A percentile compares a stretch with the other conserved stretches of the same genome.
These are phyloP conservation scores for Alternaria atra DNA, from an alignment of 2,329 filamentous ascomycete genomes.

Conservation along the genomic window DNA sequence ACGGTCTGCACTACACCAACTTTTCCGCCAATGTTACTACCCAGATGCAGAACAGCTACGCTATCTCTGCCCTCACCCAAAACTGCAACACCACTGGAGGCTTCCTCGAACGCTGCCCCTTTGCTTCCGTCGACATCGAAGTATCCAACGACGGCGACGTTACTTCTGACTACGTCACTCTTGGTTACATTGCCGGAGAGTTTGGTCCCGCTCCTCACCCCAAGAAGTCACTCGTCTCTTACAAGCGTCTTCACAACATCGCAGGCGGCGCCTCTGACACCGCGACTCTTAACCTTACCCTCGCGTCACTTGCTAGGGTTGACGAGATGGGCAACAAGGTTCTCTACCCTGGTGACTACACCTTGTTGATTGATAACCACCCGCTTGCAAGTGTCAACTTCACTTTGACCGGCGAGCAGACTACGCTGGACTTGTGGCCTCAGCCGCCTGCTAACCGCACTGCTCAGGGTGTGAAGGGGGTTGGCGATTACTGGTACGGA, in stretches of 20 bases:
- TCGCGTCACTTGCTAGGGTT: conserved; percentile 61
- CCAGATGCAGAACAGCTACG: conserved; percentile 21
- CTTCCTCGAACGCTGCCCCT: conserved; percentile 53
- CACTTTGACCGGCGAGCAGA: conserved; percentile 32
- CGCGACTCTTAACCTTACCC: conserved; percentile 55
- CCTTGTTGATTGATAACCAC: conserved; percentile 33
- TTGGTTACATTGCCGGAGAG: conserved; percentile 61
- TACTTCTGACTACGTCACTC: conserved; percentile 63
- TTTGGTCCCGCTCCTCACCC: conserved; percentile 63
- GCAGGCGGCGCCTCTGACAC: conserved; percentile 45
- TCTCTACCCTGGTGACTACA: conserved; percentile 64
- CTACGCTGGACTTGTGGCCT: conserved; percentile 41
- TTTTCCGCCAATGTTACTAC: conserved; percentile 52
- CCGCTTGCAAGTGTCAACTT: conserved; percentile 30
- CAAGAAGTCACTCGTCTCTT: conserved; percentile 63
- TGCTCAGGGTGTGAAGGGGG: conserved; percentile 25
- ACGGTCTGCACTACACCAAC: conserved; percentile 67
- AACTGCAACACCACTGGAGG: conserved; percentile 48
- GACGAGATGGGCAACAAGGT: conserved; percentile 62
- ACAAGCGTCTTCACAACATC: conserved; percentile 57
- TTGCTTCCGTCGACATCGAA: conserved; percentile 52
- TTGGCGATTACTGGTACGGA: conserved; percentile 33
- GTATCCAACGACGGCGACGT: conserved; percentile 59
- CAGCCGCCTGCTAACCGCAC: conserved; percentile 35
- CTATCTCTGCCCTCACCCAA: conserved; percentile 24